These are phyloP conservation scores for Apophysomyces variabilis DNA, from an alignment of 371 early-diverging fungal genomes.

Conservation along the genomic window DNA sequence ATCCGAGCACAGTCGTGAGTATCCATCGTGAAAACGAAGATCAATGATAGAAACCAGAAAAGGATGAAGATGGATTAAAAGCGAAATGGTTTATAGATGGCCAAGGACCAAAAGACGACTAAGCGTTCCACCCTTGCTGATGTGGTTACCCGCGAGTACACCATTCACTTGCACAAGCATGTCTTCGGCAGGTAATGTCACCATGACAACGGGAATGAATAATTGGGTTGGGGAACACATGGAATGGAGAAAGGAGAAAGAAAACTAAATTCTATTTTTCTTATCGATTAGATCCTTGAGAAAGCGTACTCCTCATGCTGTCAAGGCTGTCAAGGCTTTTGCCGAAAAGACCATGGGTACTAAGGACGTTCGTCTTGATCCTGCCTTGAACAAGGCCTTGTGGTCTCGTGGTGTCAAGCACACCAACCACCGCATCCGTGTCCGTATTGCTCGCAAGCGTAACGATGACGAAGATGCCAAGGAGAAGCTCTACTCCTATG, in stretches of 20 bases:
- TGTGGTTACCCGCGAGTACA: slow-evolving; percentile 89
- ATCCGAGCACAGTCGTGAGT: slow-evolving; percentile 8
- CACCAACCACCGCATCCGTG: slow-evolving; percentile 89
- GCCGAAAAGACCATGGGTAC: slow-evolving; percentile 89
- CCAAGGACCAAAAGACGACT: slow-evolving; percentile 53
- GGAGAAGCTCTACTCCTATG: slow-evolving; percentile 92
- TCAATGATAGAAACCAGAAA: background rate
- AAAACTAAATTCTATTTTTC: too few relatives aligned
- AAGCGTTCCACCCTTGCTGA: slow-evolving; percentile 65
- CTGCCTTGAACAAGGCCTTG: slow-evolving; percentile 74
- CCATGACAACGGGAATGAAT: too few relatives aligned
- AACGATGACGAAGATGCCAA: slow-evolving; percentile 92
- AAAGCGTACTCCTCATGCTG: slow-evolving; percentile 92
- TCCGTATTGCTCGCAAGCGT: slow-evolving; percentile 87
- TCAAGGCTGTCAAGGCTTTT: slow-evolving; percentile 88
- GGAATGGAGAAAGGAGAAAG: too few relatives aligned
- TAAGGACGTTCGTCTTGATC: slow-evolving; percentile 77
- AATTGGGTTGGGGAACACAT: too few relatives aligned
- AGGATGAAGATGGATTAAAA: background rate
- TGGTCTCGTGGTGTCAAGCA: slow-evolving; percentile 90
- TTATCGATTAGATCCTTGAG: slow-evolving; percentile 73
- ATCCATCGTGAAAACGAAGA: background rate
- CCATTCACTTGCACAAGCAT: slow-evolving; percentile 92
- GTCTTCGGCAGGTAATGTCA: slow-evolving; percentile 42
- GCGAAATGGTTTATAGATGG: slow-evolving; percentile 31